Evolutionary conservation across 208 protist genomes (phyloP), one percentile per base, ranked within the genome.

Genomic region (Leishmania martiniquensis): DNA sequence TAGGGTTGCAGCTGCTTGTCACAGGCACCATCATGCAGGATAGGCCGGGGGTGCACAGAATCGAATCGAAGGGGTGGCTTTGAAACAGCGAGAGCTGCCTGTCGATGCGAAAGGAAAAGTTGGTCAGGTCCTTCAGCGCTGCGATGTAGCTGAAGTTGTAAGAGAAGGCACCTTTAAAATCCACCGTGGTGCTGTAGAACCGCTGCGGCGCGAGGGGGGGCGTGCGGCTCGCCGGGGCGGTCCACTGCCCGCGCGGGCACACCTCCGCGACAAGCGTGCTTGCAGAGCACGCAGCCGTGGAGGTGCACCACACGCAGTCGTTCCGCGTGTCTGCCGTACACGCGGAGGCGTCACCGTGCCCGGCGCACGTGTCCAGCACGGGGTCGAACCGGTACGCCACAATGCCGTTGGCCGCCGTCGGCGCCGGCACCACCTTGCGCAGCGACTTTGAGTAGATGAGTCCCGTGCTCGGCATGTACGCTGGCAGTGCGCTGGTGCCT

Each of bases 371-470:
- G 63, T 82, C 78, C 12, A 67, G 49, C 59, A 74, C 57, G 6
- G 78, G 78, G 45, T 67, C 66, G 65, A 83, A 72, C 10, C 72
- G 78, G 72, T 78, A 78, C 47, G 78, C 78, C 1, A 66, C 74
- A 42, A 83, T 74, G 13, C 65, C 74, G 42, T 83, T 83, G 10
- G 7, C 57, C 7, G 47, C 62, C 9, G 66, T 70, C 68, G 80
- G 78, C n/a, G 70, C 54, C 37, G 73, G 22, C 73, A 84, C 69
- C 39, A 84, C 74, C 49, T 22, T 60, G 54, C 80, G 80, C 70
- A 76, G 59, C 49, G 72, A 62, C 72, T 65, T 62, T 9, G 67
- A 75, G 65, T 78, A 77, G 29, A 84, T 44, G 25, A 78, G 69
- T n/a, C 71, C 80, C 39, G 72, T 75, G 72, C 72, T 65, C 42